Percentiles rank a stretch among this genome's conserved stretches.
These are phyloP conservation scores for Apodospora peruviana DNA, from an alignment of 495 filamentous ascomycete species.

Conservation along the genomic window DNA sequence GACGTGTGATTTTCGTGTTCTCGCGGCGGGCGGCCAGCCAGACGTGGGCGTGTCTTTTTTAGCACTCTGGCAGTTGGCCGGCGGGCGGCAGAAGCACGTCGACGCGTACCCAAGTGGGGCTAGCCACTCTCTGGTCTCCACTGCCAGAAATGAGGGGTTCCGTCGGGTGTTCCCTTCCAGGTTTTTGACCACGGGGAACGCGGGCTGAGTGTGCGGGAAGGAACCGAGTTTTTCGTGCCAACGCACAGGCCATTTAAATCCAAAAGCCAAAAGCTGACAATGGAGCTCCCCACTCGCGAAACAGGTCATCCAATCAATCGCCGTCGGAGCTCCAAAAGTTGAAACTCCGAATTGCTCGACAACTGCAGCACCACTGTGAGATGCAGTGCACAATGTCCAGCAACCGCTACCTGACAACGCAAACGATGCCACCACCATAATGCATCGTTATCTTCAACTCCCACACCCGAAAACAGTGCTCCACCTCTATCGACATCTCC, in stretches of 20 bases:
- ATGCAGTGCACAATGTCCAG: too few species aligned
- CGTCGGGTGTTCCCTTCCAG: too few species aligned
- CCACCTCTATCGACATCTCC: conserved; percentile 67
- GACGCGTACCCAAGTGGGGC: neutral
- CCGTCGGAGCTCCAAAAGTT: neutral
- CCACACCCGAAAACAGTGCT: conserved; percentile 38
- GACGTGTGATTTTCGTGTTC: conserved; percentile 32
- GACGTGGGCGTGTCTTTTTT: conserved; percentile 8
- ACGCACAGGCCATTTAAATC: conserved; percentile 5
- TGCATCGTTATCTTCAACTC: conserved; percentile 21
- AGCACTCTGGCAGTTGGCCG: too few species aligned
- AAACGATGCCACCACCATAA: conserved; percentile 5
- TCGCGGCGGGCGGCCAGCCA: conserved; percentile 18
- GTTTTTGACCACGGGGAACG: neutral
- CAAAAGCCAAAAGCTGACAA: neutral
- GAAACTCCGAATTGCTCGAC: neutral
- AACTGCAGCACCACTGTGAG: too few species aligned
- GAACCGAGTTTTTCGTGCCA: conserved; percentile 1
- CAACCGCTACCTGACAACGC: neutral
- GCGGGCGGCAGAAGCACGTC: too few species aligned
- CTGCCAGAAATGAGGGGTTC: conserved; percentile 6
- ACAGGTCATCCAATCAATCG: neutral
- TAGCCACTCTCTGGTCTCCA: too few species aligned
- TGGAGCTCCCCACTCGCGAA: neutral
- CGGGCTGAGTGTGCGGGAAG: neutral